These are phyloP conservation scores for Silene uniflora DNA, from an alignment of 148 eudicot genomes.

Conservation along the genomic window DNA sequence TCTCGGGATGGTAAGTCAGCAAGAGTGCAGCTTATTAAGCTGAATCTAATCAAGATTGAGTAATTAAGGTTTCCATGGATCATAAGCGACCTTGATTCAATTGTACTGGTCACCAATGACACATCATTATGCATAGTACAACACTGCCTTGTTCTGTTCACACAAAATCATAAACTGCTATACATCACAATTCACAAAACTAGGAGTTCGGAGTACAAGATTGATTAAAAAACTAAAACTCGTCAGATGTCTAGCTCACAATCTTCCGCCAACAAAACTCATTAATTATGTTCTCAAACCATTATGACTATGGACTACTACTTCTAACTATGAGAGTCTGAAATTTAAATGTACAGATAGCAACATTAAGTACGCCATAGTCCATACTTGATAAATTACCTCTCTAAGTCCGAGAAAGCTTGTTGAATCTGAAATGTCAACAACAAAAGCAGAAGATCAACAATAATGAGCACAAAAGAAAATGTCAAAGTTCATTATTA, in stretches of 20 bases:
- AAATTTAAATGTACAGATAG: not conserved
- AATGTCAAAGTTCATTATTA: not conserved
- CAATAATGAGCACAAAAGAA: not conserved
- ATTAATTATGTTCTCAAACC: not conserved
- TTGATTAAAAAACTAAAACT: not conserved
- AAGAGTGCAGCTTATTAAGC: not conserved
- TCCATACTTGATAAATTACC: slow-evolving; percentile 32
- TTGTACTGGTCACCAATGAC: not conserved
- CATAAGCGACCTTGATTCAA: not conserved
- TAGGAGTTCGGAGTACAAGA: not conserved
- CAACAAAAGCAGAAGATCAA: slow-evolving; percentile 6
- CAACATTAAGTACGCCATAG: not conserved
- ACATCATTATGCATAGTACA: not conserved
- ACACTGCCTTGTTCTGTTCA: not conserved
- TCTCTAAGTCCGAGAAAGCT: slow-evolving; percentile 70
- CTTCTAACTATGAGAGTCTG: not conserved
- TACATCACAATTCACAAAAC: slow-evolving; percentile 4
- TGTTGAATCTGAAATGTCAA: slow-evolving; percentile 62
- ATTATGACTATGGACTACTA: not conserved
- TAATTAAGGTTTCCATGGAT: not conserved
- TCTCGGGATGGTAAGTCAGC: not conserved
- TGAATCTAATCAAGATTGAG: not conserved
- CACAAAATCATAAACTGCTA: not conserved
- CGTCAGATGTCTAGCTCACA: not conserved
- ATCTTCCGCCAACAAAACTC: not conserved